These are phyloP conservation scores for Penicillium corylophilum DNA, from an alignment of 2,329 filamentous ascomycete species.

Conservation along the genomic window DNA sequence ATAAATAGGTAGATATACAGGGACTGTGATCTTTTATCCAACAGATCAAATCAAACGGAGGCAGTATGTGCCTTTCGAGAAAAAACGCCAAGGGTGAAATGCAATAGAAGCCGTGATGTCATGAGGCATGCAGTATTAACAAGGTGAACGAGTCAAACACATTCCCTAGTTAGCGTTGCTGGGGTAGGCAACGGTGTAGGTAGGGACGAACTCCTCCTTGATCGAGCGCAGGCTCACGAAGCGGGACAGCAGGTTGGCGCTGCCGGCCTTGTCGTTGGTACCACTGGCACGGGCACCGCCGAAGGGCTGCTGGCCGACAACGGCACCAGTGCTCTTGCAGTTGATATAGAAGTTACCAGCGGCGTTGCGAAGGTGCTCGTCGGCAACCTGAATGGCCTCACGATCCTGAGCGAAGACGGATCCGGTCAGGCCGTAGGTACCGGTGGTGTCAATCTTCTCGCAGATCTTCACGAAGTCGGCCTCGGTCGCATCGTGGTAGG, in stretches of 20 bases:
- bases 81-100: constrained; percentile 22
- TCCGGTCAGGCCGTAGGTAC: constrained; percentile 45
- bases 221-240: constrained; percentile 68
- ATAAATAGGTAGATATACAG: neutral
- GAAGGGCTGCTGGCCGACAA: constrained; percentile 72
- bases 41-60: constrained; percentile 2
- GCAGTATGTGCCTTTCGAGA: neutral
- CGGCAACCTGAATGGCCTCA: constrained; percentile 34
- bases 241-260: constrained; percentile 60
- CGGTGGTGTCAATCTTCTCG: constrained; percentile 47
- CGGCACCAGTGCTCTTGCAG: constrained; percentile 62
- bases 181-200: constrained; percentile 64
- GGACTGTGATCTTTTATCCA: neutral
- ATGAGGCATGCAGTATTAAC: constrained; percentile 15
- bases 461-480: constrained; percentile 61
- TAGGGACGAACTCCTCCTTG: constrained; percentile 72
- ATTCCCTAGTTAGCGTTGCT: constrained; percentile 62
- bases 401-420: constrained; percentile 45
- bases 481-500: constrained; percentile 69
- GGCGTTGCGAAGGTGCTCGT: constrained; percentile 37
- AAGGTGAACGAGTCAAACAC: neutral
- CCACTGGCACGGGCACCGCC: constrained; percentile 67
- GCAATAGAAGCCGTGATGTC: constrained; percentile 21
- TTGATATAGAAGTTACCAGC: constrained; percentile 48
- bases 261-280: constrained; percentile 73